Conservation (phyloP, 2,329 filamentous ascomycete species). For the Curvularia sp. region DNA sequence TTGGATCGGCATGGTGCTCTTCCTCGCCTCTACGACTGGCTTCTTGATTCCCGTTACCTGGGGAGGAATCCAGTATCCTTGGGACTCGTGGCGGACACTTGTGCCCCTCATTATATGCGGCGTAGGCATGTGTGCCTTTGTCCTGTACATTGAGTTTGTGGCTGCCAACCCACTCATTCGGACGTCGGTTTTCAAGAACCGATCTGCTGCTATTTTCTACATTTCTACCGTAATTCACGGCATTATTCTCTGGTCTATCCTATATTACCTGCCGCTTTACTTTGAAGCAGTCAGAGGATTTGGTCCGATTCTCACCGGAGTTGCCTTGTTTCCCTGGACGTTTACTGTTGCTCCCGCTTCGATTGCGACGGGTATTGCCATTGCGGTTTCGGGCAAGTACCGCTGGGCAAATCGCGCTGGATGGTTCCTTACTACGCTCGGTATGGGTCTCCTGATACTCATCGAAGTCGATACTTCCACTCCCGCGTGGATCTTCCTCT, state of each 20-base stretch:
- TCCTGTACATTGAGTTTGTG: conserved; percentile 61
- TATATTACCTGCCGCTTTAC: conserved; percentile 55
- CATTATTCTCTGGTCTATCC: conserved; percentile 53
- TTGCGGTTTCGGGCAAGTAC: conserved; percentile 65
- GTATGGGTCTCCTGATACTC: conserved; percentile 62
- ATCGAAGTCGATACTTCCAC: conserved; percentile 60
- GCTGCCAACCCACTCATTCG: conserved; percentile 60
- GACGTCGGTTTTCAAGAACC: conserved; percentile 56
- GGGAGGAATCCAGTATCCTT: conserved; percentile 70
- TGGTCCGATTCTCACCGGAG: conserved; percentile 49
- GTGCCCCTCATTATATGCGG: conserved; percentile 66
- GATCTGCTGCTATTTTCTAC: conserved; percentile 59
- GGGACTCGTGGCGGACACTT: conserved; percentile 68
- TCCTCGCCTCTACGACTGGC: conserved; percentile 64
- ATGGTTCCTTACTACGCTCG: conserved; percentile 66
- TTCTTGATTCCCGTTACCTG: conserved; percentile 69
- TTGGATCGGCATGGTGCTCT: conserved; percentile 67
- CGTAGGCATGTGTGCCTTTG: conserved; percentile 60
- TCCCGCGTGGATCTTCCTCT: conserved; percentile 66
- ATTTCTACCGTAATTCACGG: conserved; percentile 65
- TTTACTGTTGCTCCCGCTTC: conserved; percentile 69
- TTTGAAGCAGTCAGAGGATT: conserved; percentile 52
- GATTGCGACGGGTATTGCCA: conserved; percentile 61
- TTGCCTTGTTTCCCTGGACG: conserved; percentile 52
- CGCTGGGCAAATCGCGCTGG: conserved; percentile 67